Base-by-base conservation (phyloP, 257 asterid species). In the Verbascum thapsus region DNA sequence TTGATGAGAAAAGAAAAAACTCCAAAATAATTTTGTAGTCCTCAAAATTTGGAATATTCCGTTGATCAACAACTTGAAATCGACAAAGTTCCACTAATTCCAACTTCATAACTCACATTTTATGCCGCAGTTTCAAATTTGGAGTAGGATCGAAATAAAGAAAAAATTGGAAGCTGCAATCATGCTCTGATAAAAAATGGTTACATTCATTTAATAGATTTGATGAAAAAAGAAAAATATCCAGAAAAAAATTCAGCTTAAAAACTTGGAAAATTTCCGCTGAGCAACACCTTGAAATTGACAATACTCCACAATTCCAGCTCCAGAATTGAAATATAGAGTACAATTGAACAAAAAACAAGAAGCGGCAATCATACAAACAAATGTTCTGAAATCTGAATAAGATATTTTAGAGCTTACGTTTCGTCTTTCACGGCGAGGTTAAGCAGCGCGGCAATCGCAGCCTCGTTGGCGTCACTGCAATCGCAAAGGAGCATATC, bases 351-450 rank as follows among this genome's bases (percentile, higher is more conserved):
- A 34, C 48, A 6, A 1, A 56, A 13, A 5, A 8, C 3, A n/a
- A 32, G 12, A 57, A 57, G 44, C 34, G 3, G 34, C 47, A 49
- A 49, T 50, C 37, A 56, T 8, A 7, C 30, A 13, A 34, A 8
- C n/a, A 56, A 17, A 34, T 3, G 32, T n/a, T 58, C 15, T 3
- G 54, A 32, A 22, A 53, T 6, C 8, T 15, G 19, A 17, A 26
- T 8, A 30, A 20, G 5, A 35, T 40, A 4, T 10, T 5, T 1
- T 17, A 34, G 47, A 52, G 68, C 88, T 76, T 76, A 88, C 96
- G 53, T 63, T 70, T 88, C 92, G 58, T 88, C 90, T 47, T 86
- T 88, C 61, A 88, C 95, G 66, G 90, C 86, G 41, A 88, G 90
- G 61, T 88, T 88, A 34, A 88, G 95, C 72, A 86, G 79, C 0